Evolutionary conservation across 2,329 filamentous ascomycete species (phyloP).

Genomic region (Venturia carpophila): DNA sequence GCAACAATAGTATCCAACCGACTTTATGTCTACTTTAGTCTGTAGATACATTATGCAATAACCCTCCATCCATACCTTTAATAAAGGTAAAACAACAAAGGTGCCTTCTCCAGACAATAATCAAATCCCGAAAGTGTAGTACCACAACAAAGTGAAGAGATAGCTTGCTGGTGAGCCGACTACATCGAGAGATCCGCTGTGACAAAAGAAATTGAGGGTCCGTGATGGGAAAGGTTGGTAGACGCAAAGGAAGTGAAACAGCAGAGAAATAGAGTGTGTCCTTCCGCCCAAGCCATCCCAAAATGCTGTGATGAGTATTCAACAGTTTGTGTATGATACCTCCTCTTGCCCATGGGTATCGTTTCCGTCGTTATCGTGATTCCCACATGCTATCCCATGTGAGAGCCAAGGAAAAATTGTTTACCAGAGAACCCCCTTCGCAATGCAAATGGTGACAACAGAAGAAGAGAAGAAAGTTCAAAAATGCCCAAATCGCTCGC

Average conservation of each 20-base stretch:
- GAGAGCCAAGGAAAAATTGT: neutral
- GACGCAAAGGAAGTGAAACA: slow-evolving; percentile 1
- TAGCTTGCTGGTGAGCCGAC: slow-evolving; percentile 6
- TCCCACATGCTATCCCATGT: slow-evolving; percentile 2
- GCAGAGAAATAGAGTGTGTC: neutral
- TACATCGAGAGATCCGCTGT: slow-evolving; percentile 5
- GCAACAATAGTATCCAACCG: neutral
- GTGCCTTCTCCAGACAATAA: neutral
- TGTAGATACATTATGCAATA: slow-evolving; percentile 13
- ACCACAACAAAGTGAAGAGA: slow-evolving; percentile 12
- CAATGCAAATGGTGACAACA: neutral
- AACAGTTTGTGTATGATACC: slow-evolving; percentile 4
- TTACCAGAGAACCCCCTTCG: slow-evolving; percentile 8
- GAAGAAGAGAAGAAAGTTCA: neutral
- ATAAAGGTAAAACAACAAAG: neutral
- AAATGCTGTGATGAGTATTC: neutral
- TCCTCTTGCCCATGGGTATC: slow-evolving; percentile 11
- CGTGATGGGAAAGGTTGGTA: neutral
- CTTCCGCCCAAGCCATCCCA: neutral
- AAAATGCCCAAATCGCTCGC: slow-evolving; percentile 11
- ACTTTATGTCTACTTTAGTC: neutral
- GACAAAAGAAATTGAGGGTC: slow-evolving; percentile 4
- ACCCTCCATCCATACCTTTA: neutral
- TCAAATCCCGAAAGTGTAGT: neutral
- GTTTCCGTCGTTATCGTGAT: slow-evolving; percentile 7